Conservation (phyloP, 169 alveolate species). For the Plasmodium gonderi region DNA sequence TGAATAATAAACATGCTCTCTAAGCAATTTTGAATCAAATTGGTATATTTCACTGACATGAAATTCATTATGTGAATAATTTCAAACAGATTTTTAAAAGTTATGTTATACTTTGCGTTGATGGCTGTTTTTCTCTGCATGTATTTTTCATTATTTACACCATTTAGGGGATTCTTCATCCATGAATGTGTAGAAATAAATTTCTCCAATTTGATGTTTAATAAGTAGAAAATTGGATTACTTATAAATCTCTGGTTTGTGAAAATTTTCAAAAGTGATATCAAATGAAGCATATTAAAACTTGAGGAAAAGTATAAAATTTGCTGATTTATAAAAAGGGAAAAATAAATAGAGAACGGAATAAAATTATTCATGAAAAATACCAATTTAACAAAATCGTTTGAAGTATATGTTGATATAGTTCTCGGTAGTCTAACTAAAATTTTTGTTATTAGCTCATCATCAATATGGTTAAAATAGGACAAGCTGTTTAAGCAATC, state of each 20-base stretch:
- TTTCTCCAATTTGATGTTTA: slow-evolving; percentile 12
- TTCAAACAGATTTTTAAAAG: background rate
- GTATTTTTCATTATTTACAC: background rate
- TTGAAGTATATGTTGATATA: slow-evolving; percentile 40
- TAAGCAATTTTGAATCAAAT: slow-evolving; percentile 4
- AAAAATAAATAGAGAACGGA: slow-evolving; percentile 28
- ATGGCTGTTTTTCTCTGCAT: background rate
- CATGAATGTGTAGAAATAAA: background rate
- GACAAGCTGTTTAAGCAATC: slow-evolving; percentile 57
- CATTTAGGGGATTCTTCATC: background rate
- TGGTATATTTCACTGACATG: background rate
- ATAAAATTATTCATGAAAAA: slow-evolving; percentile 44
- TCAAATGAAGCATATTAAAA: slow-evolving; percentile 29
- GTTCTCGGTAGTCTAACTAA: slow-evolving; percentile 45
- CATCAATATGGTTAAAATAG: slow-evolving; percentile 34
- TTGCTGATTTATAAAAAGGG: slow-evolving; percentile 28
- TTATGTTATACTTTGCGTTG: background rate
- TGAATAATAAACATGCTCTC: slow-evolving; percentile 18
- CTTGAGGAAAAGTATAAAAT: slow-evolving; percentile 34
- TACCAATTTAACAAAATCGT: slow-evolving; percentile 38
- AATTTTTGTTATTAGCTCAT: slow-evolving; percentile 24
- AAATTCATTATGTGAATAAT: slow-evolving; percentile 5
- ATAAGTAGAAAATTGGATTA: slow-evolving; percentile 29
- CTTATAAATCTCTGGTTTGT: slow-evolving; percentile 31
- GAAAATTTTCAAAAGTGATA: slow-evolving; percentile 22